These are phyloP conservation scores for Thymus quinquecostatus DNA, from an alignment of 257 asterid genomes.

Conservation along the genomic window DNA sequence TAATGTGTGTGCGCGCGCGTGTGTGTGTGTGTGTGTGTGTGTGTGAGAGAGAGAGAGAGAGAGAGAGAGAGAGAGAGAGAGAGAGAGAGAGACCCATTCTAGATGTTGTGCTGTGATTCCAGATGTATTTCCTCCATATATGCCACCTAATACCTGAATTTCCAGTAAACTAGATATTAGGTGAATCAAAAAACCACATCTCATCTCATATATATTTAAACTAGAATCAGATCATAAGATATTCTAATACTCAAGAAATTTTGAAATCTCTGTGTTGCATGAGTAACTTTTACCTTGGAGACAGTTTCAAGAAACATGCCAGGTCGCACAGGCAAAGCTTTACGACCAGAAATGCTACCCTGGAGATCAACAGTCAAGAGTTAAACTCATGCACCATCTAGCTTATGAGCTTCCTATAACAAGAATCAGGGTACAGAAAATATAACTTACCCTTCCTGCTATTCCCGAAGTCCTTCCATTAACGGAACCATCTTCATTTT, in stretches of 20 bases:
- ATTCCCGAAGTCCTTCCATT: conserved; percentile 51
- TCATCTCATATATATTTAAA: background rate
- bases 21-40: background rate
- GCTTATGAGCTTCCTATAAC: conserved; percentile 3
- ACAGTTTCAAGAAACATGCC: conserved; percentile 99
- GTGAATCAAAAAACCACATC: background rate
- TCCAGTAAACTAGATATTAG: conserved; percentile 33
- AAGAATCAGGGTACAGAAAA: conserved; percentile 21
- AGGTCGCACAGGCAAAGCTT: conserved; percentile 88
- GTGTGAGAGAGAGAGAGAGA: background rate
- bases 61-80: background rate
- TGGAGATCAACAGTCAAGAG: conserved; percentile 47
- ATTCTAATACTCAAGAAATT: conserved; percentile 13
- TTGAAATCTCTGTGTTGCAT: background rate
- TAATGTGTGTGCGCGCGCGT: background rate
- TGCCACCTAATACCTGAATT: conserved; percentile 85
- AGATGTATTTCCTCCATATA: conserved; percentile 75
- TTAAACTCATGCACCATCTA: conserved; percentile 34
- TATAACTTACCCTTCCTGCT: conserved; percentile 72
- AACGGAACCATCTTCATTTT: conserved; percentile 39
- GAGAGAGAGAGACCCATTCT: conserved; percentile 72
- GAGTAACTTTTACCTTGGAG: conserved; percentile 66
- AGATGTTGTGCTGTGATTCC: conserved; percentile 93
- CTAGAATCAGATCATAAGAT: background rate
- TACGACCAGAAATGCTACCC: conserved; percentile 80